Evolutionary conservation across 139 green algal species (phyloP), one percentile per base, ranked within the genome.

Genomic region (Picochlorum sp.): DNA sequence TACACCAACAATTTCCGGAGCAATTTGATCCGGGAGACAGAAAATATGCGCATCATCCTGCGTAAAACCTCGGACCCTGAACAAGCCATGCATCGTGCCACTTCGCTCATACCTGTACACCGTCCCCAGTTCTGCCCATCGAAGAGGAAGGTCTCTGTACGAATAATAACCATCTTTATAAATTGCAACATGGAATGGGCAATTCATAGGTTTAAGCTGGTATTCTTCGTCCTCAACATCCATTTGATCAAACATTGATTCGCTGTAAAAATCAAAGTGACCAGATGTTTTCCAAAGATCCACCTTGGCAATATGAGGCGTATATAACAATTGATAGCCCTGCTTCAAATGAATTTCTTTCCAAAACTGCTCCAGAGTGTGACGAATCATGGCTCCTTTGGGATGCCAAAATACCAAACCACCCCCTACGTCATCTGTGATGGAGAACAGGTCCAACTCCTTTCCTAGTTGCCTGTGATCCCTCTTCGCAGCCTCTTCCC

Each of bases 11-110:
- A 97, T 97, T 73, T 98, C 92, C 2, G 38, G 60, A 15, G 77
- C 68, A 37, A 97, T 90, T n/a, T 98, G 92, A 32, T 79, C 61
- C 1, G 92, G 94, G 67, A 96, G 77, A 78, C 94, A 99, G 74
- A 99, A 99, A 69, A 98, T 97, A 81, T 99, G 94, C 1, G 81
- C 94, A 72, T 99, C 94, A 69, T 99, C 94, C 81, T 98, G 88
- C 3, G 92, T 98, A 79, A 99, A 99, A 60, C 94, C 92, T 21
- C 94, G 81, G 41, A 97, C 94, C 26, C 94, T 85, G 82, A 97
- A 98, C 30, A 99, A 78, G 13, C 92, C 94, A 62, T 98, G 91
- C 86, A 98, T 93, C 4, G 92, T 95, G 55, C 94, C 94, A n/a
- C 71, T 89, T 41, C 84, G 76, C 78, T 99, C 94, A 57, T 95